Conservation (phyloP, 1,284 basidiomycete species). For the Neolentinus lepideus region DNA sequence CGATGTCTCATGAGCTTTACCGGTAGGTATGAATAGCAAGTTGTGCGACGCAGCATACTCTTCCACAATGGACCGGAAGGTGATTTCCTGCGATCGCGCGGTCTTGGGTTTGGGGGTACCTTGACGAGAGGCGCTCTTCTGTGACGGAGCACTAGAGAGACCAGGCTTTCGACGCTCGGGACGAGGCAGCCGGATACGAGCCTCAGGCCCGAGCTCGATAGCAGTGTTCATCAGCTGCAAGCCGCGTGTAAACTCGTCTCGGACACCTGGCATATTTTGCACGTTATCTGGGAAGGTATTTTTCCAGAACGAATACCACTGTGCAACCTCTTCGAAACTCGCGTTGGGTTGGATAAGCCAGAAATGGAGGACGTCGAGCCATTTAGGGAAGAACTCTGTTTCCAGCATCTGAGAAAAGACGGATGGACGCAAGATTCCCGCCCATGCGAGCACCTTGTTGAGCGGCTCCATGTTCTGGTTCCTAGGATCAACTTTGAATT, state of each 20-base stretch:
- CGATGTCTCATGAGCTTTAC: constrained; percentile 73
- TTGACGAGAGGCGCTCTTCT: constrained; percentile 16
- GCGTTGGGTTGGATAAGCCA: constrained; percentile 85
- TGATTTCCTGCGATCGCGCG: constrained; percentile 66
- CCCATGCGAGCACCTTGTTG: constrained; percentile 76
- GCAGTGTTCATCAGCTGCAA: constrained; percentile 92
- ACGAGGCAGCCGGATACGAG: constrained; percentile 55
- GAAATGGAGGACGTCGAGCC: constrained; percentile 85
- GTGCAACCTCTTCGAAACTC: constrained; percentile 85
- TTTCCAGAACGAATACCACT: constrained; percentile 94
- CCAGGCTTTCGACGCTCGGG: constrained; percentile 50
- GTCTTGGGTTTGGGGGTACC: constrained; percentile 26
- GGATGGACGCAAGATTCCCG: constrained; percentile 61
- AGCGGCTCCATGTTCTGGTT: constrained; percentile 85
- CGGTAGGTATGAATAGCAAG: constrained; percentile 82
- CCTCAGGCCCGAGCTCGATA: constrained; percentile 74
- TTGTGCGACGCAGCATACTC: constrained; percentile 81
- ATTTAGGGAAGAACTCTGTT: constrained; percentile 92
- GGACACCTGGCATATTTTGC: constrained; percentile 55
- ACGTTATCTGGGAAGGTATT: constrained; percentile 66
- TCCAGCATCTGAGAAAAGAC: constrained; percentile 81
- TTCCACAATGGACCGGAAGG: constrained; percentile 88
- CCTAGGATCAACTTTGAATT: constrained; percentile 85
- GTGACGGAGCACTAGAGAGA: constrained; percentile 19
- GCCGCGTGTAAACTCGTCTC: constrained; percentile 77